phyloP scores from a whole-genome alignment of 345 rosid species.

The Dimocarpus longan region DNA sequence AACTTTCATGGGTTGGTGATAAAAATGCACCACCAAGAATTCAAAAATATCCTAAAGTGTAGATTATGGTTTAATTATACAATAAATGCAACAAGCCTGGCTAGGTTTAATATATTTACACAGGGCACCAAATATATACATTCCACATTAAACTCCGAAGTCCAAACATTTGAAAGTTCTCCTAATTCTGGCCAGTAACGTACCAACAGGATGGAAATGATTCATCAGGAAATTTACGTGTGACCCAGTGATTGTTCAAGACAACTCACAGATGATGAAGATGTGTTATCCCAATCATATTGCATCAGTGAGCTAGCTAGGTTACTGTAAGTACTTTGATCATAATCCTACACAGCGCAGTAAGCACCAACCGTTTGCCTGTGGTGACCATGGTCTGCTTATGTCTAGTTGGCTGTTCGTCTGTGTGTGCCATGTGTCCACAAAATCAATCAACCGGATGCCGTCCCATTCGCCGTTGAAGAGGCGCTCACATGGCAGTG shows the following conservation, averaged over 20 bases:
- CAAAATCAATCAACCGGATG: background rate
- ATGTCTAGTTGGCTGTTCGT: slow-evolving; percentile 1
- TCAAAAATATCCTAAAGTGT: background rate
- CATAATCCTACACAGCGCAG: background rate
- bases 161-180: too few species aligned
- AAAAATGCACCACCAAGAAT: background rate
- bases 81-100: background rate
- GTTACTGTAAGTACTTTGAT: background rate
- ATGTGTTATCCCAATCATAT: background rate
- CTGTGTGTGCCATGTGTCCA: background rate
- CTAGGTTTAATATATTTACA: background rate
- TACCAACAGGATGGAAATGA: background rate
- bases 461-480: background rate
- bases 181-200: too few species aligned
- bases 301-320: background rate
- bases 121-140: background rate
- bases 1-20: slow-evolving; percentile 3
- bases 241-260: background rate
- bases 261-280: background rate
- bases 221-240: background rate
- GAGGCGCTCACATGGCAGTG: background rate
- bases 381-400: background rate
- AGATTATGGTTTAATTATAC: background rate
- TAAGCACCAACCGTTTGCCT: background rate
- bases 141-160: background rate